Percentiles rank a stretch among this genome's conserved stretches.
These are phyloP conservation scores for Mortierella sp. DNA, from an alignment of 371 early-diverging fungal species.

Conservation along the genomic window DNA sequence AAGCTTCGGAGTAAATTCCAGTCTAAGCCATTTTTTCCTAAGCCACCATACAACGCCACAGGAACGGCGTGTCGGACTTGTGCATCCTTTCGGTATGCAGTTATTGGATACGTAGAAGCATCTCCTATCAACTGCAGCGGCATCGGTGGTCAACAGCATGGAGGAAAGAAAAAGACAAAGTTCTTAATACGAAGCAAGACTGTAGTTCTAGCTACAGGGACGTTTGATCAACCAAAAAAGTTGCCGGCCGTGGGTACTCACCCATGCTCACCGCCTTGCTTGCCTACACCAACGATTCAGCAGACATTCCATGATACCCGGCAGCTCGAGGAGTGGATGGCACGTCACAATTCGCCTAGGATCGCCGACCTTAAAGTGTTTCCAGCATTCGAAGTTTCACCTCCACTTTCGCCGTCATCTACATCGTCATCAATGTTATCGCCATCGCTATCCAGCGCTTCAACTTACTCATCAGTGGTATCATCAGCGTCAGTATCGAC, in stretches of 20 bases:
- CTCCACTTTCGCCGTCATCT: constrained; percentile 24
- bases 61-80: constrained; percentile 23
- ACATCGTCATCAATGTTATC: not conserved
- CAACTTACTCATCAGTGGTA: not conserved
- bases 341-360: constrained; percentile 11
- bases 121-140: not conserved
- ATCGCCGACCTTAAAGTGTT: not conserved
- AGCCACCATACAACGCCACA: not conserved
- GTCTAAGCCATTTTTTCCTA: not conserved
- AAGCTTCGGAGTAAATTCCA: not conserved
- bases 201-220: constrained; percentile 47
- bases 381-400: constrained; percentile 3
- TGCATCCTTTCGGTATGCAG: constrained; percentile 34
- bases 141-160: not conserved
- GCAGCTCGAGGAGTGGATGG: constrained; percentile 53
- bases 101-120: constrained; percentile 39
- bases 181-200: constrained; percentile 46
- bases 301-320: constrained; percentile 53
- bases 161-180: constrained; percentile 18
- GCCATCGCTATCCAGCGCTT: not conserved
- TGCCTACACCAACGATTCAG: constrained; percentile 34
- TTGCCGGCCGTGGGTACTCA: constrained; percentile 27
- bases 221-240: constrained; percentile 54
- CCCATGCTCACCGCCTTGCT: constrained; percentile 23
- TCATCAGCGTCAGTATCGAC: not conserved